phyloP scores from a whole-genome alignment of 2,329 filamentous ascomycete genomes.

The Hypocreales sp. region DNA sequence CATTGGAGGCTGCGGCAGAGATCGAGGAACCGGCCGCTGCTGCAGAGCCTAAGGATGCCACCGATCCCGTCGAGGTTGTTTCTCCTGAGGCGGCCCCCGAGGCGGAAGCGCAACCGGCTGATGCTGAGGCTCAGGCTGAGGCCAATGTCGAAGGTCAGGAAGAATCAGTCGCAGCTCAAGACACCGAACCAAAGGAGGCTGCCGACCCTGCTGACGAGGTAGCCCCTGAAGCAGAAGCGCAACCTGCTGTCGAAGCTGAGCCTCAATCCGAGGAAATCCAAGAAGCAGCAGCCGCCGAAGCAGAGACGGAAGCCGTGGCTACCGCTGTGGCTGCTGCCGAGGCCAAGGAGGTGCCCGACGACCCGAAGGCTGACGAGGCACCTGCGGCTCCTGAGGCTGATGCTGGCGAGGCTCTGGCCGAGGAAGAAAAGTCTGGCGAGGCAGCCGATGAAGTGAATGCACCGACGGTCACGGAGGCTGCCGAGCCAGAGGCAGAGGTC shows the following conservation, averaged over 20 bases:
- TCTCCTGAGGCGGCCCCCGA: not conserved
- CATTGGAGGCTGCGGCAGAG: slow-evolving; percentile 1
- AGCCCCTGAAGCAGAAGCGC: slow-evolving; percentile 1
- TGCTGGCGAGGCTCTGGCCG: not conserved
- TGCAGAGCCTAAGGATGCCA: not conserved
- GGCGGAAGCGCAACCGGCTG: slow-evolving; percentile 4
- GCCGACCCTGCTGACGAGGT: slow-evolving; percentile 2
- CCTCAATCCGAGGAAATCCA: slow-evolving; percentile 2
- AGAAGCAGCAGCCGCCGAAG: slow-evolving; percentile 1
- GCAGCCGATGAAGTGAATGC: too few relatives aligned
- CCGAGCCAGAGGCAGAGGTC: slow-evolving; percentile 12
- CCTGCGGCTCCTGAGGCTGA: slow-evolving; percentile 1
- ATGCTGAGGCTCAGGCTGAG: not conserved
- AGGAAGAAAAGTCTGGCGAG: too few relatives aligned
- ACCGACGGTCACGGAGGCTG: slow-evolving; percentile 2
- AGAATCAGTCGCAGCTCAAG: slow-evolving; percentile 1
- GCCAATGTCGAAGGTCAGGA: slow-evolving; percentile 1
- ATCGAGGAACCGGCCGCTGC: slow-evolving; percentile 1
- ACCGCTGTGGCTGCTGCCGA: slow-evolving; percentile 1
- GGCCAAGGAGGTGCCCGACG: slow-evolving; percentile 2
- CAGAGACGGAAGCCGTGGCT: slow-evolving; percentile 1
- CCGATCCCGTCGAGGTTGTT: not conserved
- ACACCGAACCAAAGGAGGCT: slow-evolving; percentile 6
- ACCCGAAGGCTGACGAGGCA: slow-evolving; percentile 1
- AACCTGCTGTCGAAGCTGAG: slow-evolving; percentile 4